Conservation (phyloP, 2,329 filamentous ascomycete species). For the Fusarium sulawesiense region DNA sequence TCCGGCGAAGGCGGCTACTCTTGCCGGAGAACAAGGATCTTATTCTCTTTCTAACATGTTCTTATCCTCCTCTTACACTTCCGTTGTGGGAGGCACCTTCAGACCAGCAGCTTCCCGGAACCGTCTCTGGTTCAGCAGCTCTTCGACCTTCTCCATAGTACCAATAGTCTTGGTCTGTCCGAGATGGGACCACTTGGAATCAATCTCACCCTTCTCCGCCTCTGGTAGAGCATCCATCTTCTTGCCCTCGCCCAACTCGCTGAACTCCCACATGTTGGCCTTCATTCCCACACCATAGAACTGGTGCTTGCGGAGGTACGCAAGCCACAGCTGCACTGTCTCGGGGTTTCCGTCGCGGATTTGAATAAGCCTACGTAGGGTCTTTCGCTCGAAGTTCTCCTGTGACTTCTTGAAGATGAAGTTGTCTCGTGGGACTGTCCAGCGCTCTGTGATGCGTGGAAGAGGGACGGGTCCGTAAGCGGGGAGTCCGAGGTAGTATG, state of each 20-base stretch:
- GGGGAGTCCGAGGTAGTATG: slow-evolving; percentile 91
- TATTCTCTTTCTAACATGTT: neutral
- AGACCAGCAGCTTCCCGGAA: slow-evolving; percentile 55
- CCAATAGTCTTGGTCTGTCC: slow-evolving; percentile 63
- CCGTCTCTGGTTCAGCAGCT: slow-evolving; percentile 65
- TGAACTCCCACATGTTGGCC: slow-evolving; percentile 94
- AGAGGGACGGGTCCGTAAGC: slow-evolving; percentile 88
- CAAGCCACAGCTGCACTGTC: slow-evolving; percentile 90
- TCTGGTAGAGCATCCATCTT: slow-evolving; percentile 42
- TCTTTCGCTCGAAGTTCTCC: slow-evolving; percentile 97
- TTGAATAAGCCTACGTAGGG: slow-evolving; percentile 85
- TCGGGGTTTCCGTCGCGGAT: slow-evolving; percentile 93
- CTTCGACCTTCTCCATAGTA: slow-evolving; percentile 66
- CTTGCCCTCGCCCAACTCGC: slow-evolving; percentile 67
- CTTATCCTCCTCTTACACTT: slow-evolving; percentile 12
- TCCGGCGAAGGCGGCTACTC: slow-evolving; percentile 21
- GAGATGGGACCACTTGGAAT: slow-evolving; percentile 66
- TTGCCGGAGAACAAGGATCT: neutral
- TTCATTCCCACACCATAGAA: slow-evolving; percentile 99
- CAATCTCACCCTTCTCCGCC: slow-evolving; percentile 50
- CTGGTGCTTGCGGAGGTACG: slow-evolving; percentile 89
- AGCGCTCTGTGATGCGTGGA: slow-evolving; percentile 87
- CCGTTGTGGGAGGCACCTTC: slow-evolving; percentile 40
- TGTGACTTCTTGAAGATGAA: slow-evolving; percentile 98
- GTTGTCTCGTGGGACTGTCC: slow-evolving; percentile 89